Conservation (phyloP, 2,329 filamentous ascomycete species). For the Monosporascus sp. region DNA sequence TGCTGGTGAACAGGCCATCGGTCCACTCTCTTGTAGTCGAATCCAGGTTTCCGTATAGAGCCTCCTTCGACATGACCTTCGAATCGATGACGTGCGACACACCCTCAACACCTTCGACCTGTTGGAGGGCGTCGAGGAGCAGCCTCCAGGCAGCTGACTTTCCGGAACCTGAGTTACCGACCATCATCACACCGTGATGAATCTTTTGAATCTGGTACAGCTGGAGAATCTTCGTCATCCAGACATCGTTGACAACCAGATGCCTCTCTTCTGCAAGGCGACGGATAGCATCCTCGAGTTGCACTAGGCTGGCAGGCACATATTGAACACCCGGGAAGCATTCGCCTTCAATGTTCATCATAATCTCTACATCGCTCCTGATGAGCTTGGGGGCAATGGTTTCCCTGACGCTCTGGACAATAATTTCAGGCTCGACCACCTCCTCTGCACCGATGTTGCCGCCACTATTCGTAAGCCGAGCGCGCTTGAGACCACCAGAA, state of each 20-base stretch:
- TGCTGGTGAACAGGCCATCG: constrained; percentile 95
- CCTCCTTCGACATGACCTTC: constrained; percentile 99
- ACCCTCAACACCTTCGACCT: constrained; percentile 86
- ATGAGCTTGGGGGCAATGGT: constrained; percentile 98
- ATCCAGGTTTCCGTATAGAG: constrained; percentile 90
- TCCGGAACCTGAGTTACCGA: constrained; percentile 93
- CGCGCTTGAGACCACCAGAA: constrained; percentile 91
- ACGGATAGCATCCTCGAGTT: constrained; percentile 75
- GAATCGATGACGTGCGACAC: constrained; percentile 97
- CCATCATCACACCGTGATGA: constrained; percentile 99
- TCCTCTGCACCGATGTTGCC: constrained; percentile 60
- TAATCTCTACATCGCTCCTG: constrained; percentile 81
- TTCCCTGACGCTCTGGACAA: constrained; percentile 96
- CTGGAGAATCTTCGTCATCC: constrained; percentile 97
- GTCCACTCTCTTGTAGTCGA: constrained; percentile 98
- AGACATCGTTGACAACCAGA: constrained; percentile 84
- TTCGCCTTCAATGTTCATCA: constrained; percentile 74
- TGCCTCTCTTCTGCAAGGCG: constrained; percentile 79
- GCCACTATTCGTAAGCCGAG: constrained; percentile 58
- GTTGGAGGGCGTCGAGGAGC: constrained; percentile 82
- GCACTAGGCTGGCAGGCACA: constrained; percentile 77
- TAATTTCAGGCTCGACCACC: constrained; percentile 88
- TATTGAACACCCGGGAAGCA: constrained; percentile 94
- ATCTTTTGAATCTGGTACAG: constrained; percentile 97
- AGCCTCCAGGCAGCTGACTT: constrained; percentile 96